phyloP scores from a whole-genome alignment of 495 filamentous ascomycete species.

The Penicillium herquei region DNA sequence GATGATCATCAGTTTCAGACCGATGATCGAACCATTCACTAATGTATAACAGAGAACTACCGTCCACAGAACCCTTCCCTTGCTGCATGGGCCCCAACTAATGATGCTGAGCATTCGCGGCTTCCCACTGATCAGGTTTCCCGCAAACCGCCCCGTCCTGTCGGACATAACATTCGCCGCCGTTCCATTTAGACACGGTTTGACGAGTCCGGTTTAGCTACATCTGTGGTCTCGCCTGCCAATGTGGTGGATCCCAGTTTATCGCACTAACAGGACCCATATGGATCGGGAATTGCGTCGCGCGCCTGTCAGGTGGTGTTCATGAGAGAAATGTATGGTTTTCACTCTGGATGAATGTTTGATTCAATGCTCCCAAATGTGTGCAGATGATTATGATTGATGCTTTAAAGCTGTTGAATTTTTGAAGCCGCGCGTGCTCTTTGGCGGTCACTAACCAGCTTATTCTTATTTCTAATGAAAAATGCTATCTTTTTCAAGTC shows the following conservation, averaged over 20 bases:
- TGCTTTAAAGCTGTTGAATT: too few species aligned
- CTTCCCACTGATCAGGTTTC: constrained; percentile 8
- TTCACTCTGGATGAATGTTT: too few species aligned
- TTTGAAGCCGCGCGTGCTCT: too few species aligned
- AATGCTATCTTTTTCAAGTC: not conserved
- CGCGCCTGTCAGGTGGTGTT: too few species aligned
- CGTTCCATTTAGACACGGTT: constrained; percentile 21
- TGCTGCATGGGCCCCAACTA: constrained; percentile 1
- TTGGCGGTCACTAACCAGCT: not conserved
- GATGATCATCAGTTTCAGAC: constrained; percentile 5
- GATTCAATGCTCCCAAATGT: too few species aligned
- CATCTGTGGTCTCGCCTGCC: constrained; percentile 4
- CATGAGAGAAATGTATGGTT: too few species aligned
- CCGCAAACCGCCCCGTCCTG: constrained; percentile 12
- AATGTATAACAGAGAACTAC: constrained; percentile 12
- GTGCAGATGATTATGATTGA: too few species aligned
- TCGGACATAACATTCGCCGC: constrained; percentile 13
- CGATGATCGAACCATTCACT: constrained; percentile 6
- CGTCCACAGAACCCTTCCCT: constrained; percentile 1
- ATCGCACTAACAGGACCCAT: constrained; percentile 1
- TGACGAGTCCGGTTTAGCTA: constrained; percentile 25
- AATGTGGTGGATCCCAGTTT: constrained; percentile 1
- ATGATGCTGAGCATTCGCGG: constrained; percentile 10
- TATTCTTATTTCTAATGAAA: not conserved
- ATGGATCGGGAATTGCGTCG: not conserved